A percentile compares a stretch with the other conserved stretches of the same genome.
phyloP scores from a whole-genome alignment of 2,329 filamentous ascomycete genomes.

The Tolypocladium endophyticum region DNA sequence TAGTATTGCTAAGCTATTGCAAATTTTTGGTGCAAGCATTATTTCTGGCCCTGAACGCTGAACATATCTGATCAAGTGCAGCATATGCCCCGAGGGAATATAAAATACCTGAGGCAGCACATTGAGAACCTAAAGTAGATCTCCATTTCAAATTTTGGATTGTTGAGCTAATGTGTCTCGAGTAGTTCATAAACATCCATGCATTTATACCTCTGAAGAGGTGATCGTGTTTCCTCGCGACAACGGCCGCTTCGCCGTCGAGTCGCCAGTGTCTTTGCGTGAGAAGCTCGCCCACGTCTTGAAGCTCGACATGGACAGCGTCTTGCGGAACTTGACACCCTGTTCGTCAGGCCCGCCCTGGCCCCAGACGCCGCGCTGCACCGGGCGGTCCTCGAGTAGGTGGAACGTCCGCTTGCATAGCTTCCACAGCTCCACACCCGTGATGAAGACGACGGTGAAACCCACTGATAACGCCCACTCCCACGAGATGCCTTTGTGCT shows the following conservation, averaged over 20 bases:
- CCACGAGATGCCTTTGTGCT: slow-evolving; percentile 62
- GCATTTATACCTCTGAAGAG: neutral
- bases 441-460: slow-evolving; percentile 53
- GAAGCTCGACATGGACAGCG: slow-evolving; percentile 42
- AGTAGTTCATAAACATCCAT: neutral
- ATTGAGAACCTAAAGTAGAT: too few relatives aligned
- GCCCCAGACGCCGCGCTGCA: slow-evolving; percentile 38
- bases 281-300: slow-evolving; percentile 34
- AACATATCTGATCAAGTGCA: too few relatives aligned
- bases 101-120: too few relatives aligned
- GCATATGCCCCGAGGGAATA: too few relatives aligned
- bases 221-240: slow-evolving; percentile 7
- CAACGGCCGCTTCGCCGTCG: slow-evolving; percentile 14
- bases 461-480: slow-evolving; percentile 63
- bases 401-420: slow-evolving; percentile 48
- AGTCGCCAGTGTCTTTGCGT: slow-evolving; percentile 29
- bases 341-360: slow-evolving; percentile 40
- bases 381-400: slow-evolving; percentile 40
- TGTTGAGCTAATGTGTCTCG: too few relatives aligned
- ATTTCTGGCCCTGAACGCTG: too few relatives aligned
- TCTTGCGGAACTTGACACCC: slow-evolving; percentile 33
- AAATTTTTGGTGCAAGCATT: too few relatives aligned
- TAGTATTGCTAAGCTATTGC: too few relatives aligned
- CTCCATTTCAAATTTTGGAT: too few relatives aligned
- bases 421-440: slow-evolving; percentile 64